Conservation (phyloP, 148 eudicot genomes). For the Simmondsia chinensis region DNA sequence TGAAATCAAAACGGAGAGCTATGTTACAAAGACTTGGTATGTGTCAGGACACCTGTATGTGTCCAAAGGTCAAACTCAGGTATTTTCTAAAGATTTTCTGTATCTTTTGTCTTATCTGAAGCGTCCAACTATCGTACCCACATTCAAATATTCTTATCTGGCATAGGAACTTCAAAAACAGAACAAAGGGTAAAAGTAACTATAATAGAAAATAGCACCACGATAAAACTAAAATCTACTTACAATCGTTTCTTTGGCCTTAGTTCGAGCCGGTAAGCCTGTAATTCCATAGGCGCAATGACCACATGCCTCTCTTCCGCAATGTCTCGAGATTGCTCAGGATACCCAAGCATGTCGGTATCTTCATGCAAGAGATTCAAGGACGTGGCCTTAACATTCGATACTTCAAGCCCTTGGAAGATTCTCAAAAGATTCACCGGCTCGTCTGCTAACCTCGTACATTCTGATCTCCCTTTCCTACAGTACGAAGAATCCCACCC, state of each 20-base stretch:
- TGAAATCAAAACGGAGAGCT: too few relatives aligned
- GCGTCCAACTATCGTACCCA: too few relatives aligned
- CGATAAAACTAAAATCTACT: too few relatives aligned
- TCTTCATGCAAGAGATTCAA: slow-evolving; percentile 90
- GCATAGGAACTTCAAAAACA: too few relatives aligned
- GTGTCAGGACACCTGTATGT: too few relatives aligned
- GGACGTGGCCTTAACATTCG: slow-evolving; percentile 57
- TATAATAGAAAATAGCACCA: too few relatives aligned
- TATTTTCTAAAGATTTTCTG: too few relatives aligned
- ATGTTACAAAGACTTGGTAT: too few relatives aligned
- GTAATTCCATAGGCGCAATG: slow-evolving; percentile 94
- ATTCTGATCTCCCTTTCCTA: slow-evolving; percentile 52
- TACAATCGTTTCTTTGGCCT: slow-evolving; percentile 38
- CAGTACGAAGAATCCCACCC: slow-evolving; percentile 84
- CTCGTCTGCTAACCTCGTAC: slow-evolving; percentile 53
- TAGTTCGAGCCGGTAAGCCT: slow-evolving; percentile 72
- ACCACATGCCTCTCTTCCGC: slow-evolving; percentile 73
- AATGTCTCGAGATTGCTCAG: slow-evolving; percentile 53
- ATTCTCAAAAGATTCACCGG: slow-evolving; percentile 58
- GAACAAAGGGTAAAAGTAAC: too few relatives aligned
- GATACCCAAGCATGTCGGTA: slow-evolving; percentile 72
- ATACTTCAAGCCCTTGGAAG: slow-evolving; percentile 59
- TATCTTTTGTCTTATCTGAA: too few relatives aligned
- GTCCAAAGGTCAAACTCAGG: too few relatives aligned
- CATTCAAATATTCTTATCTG: too few relatives aligned